Base-by-base conservation (phyloP, 345 rosid genomes). In the Trapa incisa region DNA sequence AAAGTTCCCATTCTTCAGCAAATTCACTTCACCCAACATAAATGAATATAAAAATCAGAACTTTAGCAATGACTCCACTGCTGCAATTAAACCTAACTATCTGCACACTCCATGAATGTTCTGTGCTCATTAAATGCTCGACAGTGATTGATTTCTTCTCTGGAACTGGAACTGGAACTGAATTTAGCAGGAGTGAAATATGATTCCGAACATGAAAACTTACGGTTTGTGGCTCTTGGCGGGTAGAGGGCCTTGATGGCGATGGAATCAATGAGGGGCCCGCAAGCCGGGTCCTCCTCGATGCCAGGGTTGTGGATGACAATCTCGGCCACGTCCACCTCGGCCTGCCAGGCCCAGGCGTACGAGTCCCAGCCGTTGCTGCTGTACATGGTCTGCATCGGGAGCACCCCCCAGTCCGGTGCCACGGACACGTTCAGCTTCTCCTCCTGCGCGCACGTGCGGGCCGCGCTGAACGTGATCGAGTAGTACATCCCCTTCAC, bases 381-480 rank as follows among this genome's bases (percentile, higher is more conserved):
- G 61, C 88, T 86, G 14, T 89, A 92, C 72, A 89, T 60, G 0
- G 96, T 92, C 73, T 92, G 98, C 65, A 89, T 73, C 5, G 94
- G 96, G 48, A 92, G 72, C 32, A 92, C 74, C 11, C 95, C 95
- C 50, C 72, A 85, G 32, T 88, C 87, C 0, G 95, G 89, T 5
- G 95, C 80, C 12, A 87, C 98, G 0, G 96, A 87, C 0, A 92
- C 75, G 62, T 89, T 89, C 16, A 89, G 52, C 8, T 67, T 78
- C 80, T 92, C 96, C 70, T 89, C 89, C 61, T 92, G 91, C 4
- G 95, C 92, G 68, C 95, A 89, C 0, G 96, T 92, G n/a, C 98
- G 81, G 60, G 98, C 98, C 1, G 87, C 96, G 54, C 86, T 86
- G 75, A 92, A 89, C 14, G 98, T 86, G 68, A 92, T 37, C 0